Base-by-base conservation (phyloP, 805 yeast species). In the Lipomyces starkeyi region DNA sequence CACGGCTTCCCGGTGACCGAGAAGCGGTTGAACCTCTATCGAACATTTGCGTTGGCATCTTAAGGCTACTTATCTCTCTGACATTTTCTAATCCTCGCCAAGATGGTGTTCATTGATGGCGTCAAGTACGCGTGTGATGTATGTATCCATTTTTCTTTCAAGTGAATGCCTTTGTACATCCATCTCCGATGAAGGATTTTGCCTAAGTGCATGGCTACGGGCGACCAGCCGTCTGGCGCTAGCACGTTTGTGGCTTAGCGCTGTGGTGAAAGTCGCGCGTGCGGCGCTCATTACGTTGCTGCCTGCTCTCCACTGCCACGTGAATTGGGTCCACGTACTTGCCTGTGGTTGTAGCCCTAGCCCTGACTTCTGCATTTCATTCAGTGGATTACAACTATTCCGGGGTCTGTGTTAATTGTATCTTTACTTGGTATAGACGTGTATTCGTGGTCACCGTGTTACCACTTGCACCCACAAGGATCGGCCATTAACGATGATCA, bases 361-460 rank as follows among this genome's bases (percentile, higher is more conserved):
- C 49, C 49, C 22, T 43, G 14, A 35, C 37, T 35, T 13, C 27
- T 25, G 27, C 32, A 29, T 29, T 5, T 29, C 32, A 29, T 29
- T 29, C 32, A 5, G 32, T 29, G 32, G 57, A 17, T 25, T 20
- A 17, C 35, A 27, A 17, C 2, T 59, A 25, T n/a, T 27, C 13
- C 13, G 27, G 17, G n/a, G 17, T n/a, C 20, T 43, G 29, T 17
- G 25, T 11, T 17, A 43, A 43, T n/a, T n/a, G 17, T 37, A 4
- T 6, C 5, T 20, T 29, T 40, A 52, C 20, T 52, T 43, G 8
- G 22, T 54, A 3, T 53, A 68, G 71, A 73, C 75, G 68, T 94
- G 99, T 79, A 93, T 95, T 60, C 84, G 99, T 69, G 99, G 99
- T 57, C 99, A 95, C 76, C 83, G 99, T 63, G 99, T 94, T 58